A percentile compares a stretch with the other conserved stretches of the same genome.
These are phyloP conservation scores for Podaxis carcinomalis DNA, from an alignment of 768 basidiomycete species.

Conservation along the genomic window DNA sequence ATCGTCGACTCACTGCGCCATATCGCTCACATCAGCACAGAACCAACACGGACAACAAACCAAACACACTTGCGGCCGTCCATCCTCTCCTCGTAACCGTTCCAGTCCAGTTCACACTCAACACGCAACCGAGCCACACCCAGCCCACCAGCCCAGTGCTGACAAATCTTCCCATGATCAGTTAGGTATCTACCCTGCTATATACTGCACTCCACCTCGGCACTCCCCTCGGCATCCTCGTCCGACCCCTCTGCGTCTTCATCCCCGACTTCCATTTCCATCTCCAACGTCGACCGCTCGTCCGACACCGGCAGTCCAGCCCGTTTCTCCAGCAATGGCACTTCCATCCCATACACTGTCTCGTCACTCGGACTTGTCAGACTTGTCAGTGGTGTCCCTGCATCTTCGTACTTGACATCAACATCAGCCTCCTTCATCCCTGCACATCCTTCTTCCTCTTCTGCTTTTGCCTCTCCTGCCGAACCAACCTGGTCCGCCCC, in stretches of 20 bases:
- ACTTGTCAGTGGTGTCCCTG: slow-evolving; percentile 43
- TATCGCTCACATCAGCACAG: slow-evolving; percentile 9
- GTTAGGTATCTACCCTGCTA: slow-evolving; percentile 13
- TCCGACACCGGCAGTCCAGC: slow-evolving; percentile 23
- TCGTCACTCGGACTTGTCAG: slow-evolving; percentile 57
- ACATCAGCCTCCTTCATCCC: slow-evolving; percentile 22
- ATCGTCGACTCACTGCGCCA: slow-evolving; percentile 49
- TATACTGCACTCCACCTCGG: slow-evolving; percentile 20
- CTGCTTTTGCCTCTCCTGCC: not conserved
- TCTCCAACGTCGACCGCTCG: slow-evolving; percentile 24
- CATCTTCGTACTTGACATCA: slow-evolving; percentile 43
- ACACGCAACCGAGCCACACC: slow-evolving; percentile 18
- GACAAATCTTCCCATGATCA: slow-evolving; percentile 11
- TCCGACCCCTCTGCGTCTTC: slow-evolving; percentile 41
- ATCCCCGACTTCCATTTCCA: slow-evolving; percentile 31
- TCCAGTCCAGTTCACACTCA: slow-evolving; percentile 18
- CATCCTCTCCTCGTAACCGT: slow-evolving; percentile 5
- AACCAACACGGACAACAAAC: slow-evolving; percentile 8
- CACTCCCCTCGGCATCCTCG: slow-evolving; percentile 22
- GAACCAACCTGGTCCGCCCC: slow-evolving; percentile 12
- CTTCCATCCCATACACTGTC: slow-evolving; percentile 39
- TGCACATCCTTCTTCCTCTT: not conserved
- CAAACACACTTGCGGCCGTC: slow-evolving; percentile 15
- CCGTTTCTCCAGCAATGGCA: slow-evolving; percentile 17
- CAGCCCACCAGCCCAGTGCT: not conserved